Base-by-base conservation (phyloP, 1,139 yeast genomes). In the Pichia sp. region DNA sequence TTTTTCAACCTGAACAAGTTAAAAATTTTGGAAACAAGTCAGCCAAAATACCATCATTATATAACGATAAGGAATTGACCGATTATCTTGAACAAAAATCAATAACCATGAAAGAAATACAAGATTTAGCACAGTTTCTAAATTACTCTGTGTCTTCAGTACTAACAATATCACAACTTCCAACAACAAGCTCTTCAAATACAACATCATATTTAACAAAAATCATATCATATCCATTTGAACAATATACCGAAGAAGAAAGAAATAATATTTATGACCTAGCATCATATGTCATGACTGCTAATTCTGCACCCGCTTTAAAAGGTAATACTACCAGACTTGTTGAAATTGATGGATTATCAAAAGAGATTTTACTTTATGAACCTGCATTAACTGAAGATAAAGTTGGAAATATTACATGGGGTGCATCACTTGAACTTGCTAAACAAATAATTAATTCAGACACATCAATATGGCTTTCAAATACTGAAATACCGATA, bases 381-480 rank as follows among this genome's bases (percentile, higher is more conserved):
- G 98, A 91, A 57, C 97, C 97, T 0, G 78, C 95, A 0, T 64
- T 91, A 47, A 86, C 96, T 0, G 76, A 78, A 37, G 98, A 91
- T 59, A 84, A 83, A 49, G 64, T 91, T 25, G 98, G 98, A 0
- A 70, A 87, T 57, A 88, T 89, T 51, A 91, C 98, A 0, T 91
- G 98, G 98, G 98, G 97, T 0, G 83, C 96, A 0, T 78, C 96
- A 0, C 64, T 85, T 25, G 70, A 86, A 2, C 64, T 91, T 18
- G 72, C 93, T 1, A 72, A 76, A 40, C 62, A 80, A 35, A 57
- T 84, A 6, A 63, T 69, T 2, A 27, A 37, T 4, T 56, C 35
- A 15, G 38, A 42, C 16, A 31, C 40, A 6, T 10, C 21, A 6
- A 22, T 27, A 7, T 60, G 65, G 47, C 47, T 72, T 15, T 15